Conservation (phyloP, 805 yeast genomes). For the Nakazawaea wickerhamii region DNA sequence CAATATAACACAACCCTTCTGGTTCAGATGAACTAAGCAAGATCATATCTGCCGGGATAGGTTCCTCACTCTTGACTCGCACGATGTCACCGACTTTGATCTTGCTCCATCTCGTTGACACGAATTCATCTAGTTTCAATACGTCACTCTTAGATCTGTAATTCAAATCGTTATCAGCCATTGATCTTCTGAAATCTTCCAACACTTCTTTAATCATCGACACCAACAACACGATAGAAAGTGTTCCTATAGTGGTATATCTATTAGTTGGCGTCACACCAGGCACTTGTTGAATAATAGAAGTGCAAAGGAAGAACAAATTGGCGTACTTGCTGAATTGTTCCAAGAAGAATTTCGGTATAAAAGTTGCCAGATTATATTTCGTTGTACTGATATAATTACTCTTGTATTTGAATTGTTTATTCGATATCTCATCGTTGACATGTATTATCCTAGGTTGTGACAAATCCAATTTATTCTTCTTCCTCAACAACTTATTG, state of each 20-base stretch:
- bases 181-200: constrained; percentile 86
- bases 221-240: constrained; percentile 76
- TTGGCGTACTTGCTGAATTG: constrained; percentile 97
- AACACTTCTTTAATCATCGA: constrained; percentile 88
- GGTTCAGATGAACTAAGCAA: constrained; percentile 92
- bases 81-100: constrained; percentile 90
- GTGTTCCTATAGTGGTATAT: constrained; percentile 91
- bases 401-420: constrained; percentile 53
- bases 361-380: constrained; percentile 85
- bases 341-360: constrained; percentile 93
- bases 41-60: constrained; percentile 90
- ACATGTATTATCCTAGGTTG: constrained; percentile 59
- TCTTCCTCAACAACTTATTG: constrained; percentile 9
- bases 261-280: constrained; percentile 93
- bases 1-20: constrained; percentile 95
- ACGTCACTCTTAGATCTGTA: constrained; percentile 63
- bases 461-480: constrained; percentile 17
- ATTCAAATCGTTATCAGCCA: constrained; percentile 86
- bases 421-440: constrained; percentile 56
- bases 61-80: constrained; percentile 76
- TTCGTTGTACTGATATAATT: constrained; percentile 94
- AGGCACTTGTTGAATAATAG: constrained; percentile 95
- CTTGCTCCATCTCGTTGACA: constrained; percentile 72
- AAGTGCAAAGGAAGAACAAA: constrained; percentile 86
- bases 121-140: constrained; percentile 56